These are phyloP conservation scores for Cantharellus cinnabarinus DNA, from an alignment of 768 basidiomycete genomes.

Conservation along the genomic window DNA sequence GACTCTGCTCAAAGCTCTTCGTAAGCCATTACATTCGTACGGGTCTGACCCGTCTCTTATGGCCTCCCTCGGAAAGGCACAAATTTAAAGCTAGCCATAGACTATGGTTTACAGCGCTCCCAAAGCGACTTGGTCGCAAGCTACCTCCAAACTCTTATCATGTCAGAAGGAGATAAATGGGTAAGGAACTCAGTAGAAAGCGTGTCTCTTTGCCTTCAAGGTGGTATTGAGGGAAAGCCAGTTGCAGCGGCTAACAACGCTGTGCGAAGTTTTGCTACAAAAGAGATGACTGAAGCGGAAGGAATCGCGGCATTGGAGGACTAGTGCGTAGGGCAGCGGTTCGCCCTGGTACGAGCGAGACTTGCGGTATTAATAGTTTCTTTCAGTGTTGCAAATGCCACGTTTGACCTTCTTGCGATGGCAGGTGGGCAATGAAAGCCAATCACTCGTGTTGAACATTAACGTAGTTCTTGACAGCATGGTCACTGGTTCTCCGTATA, in stretches of 20 bases:
- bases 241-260: slow-evolving; percentile 52
- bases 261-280: slow-evolving; percentile 75
- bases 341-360: background rate
- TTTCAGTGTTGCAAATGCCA: slow-evolving; percentile 68
- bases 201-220: slow-evolving; percentile 46
- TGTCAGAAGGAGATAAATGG: slow-evolving; percentile 92
- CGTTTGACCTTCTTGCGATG: slow-evolving; percentile 64
- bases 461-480: slow-evolving; percentile 38
- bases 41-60: background rate
- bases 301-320: slow-evolving; percentile 72
- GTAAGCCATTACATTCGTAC: slow-evolving; percentile 24
- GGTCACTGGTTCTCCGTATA: slow-evolving; percentile 1
- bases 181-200: slow-evolving; percentile 49
- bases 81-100: slow-evolving; percentile 83
- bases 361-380: background rate
- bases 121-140: slow-evolving; percentile 77
- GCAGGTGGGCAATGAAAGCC: slow-evolving; percentile 14
- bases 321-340: slow-evolving; percentile 36
- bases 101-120: slow-evolving; percentile 60
- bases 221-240: slow-evolving; percentile 43
- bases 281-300: slow-evolving; percentile 58
- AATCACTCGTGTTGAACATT: background rate
- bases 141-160: slow-evolving; percentile 84
- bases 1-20: slow-evolving; percentile 52
- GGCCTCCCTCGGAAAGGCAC: slow-evolving; percentile 25